Percentiles rank a stretch among this genome's conserved stretches.
These are phyloP conservation scores for Thozetella sp. DNA, from an alignment of 495 filamentous ascomycete species.

Conservation along the genomic window DNA sequence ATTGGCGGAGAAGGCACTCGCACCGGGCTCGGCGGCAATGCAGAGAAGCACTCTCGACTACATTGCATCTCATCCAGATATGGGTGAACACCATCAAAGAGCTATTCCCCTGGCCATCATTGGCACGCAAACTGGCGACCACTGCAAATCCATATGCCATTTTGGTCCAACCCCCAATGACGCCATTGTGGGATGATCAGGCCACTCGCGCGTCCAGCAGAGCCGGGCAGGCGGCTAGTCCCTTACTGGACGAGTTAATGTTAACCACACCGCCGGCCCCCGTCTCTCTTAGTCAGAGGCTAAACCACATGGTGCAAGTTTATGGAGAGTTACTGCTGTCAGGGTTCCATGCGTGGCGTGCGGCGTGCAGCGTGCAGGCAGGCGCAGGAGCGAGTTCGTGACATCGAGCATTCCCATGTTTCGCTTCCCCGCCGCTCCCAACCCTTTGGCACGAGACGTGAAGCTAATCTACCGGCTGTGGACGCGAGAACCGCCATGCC, in stretches of 20 bases:
- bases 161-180: too few relatives aligned
- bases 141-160: background rate
- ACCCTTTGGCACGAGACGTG: background rate
- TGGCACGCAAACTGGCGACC: background rate
- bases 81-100: too few relatives aligned
- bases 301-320: background rate
- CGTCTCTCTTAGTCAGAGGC: conserved; percentile 3
- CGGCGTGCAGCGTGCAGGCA: background rate
- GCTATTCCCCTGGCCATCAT: background rate
- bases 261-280: conserved; percentile 1
- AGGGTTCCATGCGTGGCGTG: background rate
- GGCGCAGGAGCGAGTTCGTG: background rate
- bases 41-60: too few relatives aligned
- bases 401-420: background rate
- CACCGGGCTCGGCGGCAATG: too few relatives aligned
- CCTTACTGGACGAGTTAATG: background rate
- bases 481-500: background rate
- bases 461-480: background rate
- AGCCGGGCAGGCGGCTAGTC: background rate
- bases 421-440: background rate
- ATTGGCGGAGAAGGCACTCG: too few relatives aligned
- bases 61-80: too few relatives aligned
- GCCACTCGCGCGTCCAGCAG: background rate
- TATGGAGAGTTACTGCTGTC: background rate
- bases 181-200: background rate